Evolutionary conservation across 2,329 filamentous ascomycete genomes (phyloP), one percentile per base, ranked within the genome.

Genomic region (Didymella sp.): DNA sequence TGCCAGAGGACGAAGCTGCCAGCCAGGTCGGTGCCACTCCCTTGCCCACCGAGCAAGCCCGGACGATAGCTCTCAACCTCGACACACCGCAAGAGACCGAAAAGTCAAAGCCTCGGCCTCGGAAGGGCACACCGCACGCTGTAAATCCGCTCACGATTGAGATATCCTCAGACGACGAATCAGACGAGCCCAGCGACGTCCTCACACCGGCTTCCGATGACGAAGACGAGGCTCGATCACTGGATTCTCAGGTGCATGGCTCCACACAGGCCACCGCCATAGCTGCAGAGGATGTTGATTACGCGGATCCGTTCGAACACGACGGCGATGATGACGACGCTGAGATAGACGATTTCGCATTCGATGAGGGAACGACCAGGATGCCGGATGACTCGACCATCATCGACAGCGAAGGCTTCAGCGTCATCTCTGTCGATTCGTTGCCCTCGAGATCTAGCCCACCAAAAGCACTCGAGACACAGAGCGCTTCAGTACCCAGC

Each of bases 361-460:
- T 72, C 48, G 70, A 75, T 11, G 69, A 73, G 58, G 69, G 68
- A n/a, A 60, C 67, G 0, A 74, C 70, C 3, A 64, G 71, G 13
- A 70, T 71, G 67, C 70, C 66, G 4, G 80, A 80, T 21, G 80
- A 82, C 35, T 74, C 76, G 9, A 82, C 80, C 0, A 71, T 81
- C n/a, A 67, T 78, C 7, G 73, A 79, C 40, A 81, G 80, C 58
- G 80, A 82, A 61, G 79, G 78, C 50, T 82, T 83, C 65, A 83
- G 78, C 55, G 81, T 83, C 76, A 74, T 83, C 1, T 81, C 80
- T 2, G 70, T 81, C 11, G 78, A 81, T 31, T 81, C 80, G 1
- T 61, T 83, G 28, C 76, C 76, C 27, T 76, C 72, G 38, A 69
- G 60, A 11, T 68, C 64, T n/a, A 73, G 69, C 42, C 72, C 73